Conservation (phyloP, 2,329 filamentous ascomycete genomes). For the Graphilbum ipis-grandicollis region DNA sequence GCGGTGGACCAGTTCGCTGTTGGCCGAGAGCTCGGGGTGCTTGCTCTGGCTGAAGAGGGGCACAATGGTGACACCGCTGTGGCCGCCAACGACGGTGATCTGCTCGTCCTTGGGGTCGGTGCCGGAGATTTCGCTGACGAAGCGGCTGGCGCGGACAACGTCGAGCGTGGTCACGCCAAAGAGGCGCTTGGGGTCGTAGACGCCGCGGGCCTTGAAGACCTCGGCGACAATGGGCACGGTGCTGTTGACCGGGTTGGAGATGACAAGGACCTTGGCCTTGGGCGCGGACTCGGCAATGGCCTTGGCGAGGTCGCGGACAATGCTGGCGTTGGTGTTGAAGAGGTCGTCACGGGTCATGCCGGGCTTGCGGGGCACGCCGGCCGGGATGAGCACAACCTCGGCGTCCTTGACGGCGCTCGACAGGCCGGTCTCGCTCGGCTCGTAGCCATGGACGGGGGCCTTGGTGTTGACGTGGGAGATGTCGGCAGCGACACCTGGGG, state of each 20-base stretch:
- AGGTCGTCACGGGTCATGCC: conserved; percentile 99
- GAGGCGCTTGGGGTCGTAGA: conserved; percentile 98
- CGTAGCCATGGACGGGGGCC: conserved; percentile 82
- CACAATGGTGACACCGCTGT: conserved; percentile 97
- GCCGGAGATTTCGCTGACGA: conserved; percentile 86
- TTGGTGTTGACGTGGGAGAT: conserved; percentile 99
- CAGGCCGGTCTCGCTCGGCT: conserved; percentile 59
- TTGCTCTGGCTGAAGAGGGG: conserved; percentile 90
- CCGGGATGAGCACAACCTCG: conserved; percentile 93
- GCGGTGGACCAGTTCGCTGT: conserved; percentile 70
- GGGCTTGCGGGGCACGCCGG: conserved; percentile 96
- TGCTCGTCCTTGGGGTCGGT: conserved; percentile 85
- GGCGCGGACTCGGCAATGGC: conserved; percentile 76
- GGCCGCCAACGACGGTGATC: conserved; percentile 90
- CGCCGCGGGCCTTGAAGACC: conserved; percentile 85
- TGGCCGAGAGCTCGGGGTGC: conserved; percentile 66
- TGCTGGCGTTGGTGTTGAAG: conserved; percentile 99
- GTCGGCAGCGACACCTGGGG: conserved; percentile 84
- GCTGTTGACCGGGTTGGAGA: conserved; percentile 99
- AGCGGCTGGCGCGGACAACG: conserved; percentile 91
- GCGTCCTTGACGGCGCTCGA: conserved; percentile 65
- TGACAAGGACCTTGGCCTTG: conserved; percentile 90
- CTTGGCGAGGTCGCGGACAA: conserved; percentile 96
- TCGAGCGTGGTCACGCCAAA: conserved; percentile 99
- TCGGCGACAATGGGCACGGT: conserved; percentile 95